These are phyloP conservation scores for Lactifluus pinguis DNA, from an alignment of 768 basidiomycete species.

Conservation along the genomic window DNA sequence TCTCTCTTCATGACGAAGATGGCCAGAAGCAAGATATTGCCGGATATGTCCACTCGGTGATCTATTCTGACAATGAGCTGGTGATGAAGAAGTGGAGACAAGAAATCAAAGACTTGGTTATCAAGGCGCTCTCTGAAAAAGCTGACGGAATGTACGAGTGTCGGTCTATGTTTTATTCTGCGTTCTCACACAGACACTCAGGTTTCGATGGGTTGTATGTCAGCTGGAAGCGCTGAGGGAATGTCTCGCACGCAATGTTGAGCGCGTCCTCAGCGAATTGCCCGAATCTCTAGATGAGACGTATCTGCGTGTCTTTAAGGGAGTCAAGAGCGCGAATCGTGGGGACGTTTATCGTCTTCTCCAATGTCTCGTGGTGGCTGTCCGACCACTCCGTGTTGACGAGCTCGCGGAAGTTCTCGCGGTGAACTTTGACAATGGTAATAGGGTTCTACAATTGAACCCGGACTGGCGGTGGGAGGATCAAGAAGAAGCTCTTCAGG, in stretches of 20 bases:
- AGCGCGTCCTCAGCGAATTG: background rate
- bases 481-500: background rate
- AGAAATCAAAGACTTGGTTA: background rate
- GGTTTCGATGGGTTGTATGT: background rate
- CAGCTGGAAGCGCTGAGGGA: background rate
- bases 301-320: background rate
- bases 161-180: background rate
- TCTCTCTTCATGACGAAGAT: background rate
- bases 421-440: background rate
- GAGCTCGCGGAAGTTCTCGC: background rate
- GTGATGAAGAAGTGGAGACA: background rate
- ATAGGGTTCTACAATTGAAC: background rate
- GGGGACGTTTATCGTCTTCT: background rate
- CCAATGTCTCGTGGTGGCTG: background rate
- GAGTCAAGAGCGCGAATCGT: background rate
- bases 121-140: background rate
- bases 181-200: background rate
- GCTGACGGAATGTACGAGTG: background rate
- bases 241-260: background rate
- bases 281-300: background rate
- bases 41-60: background rate
- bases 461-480: background rate
- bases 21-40: background rate
- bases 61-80: slow-evolving; percentile 23
- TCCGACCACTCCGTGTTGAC: background rate